Evolutionary conservation across 1,284 basidiomycete genomes (phyloP), one percentile per base, ranked within the genome.

Genomic region (Moniliophthora roreri): DNA sequence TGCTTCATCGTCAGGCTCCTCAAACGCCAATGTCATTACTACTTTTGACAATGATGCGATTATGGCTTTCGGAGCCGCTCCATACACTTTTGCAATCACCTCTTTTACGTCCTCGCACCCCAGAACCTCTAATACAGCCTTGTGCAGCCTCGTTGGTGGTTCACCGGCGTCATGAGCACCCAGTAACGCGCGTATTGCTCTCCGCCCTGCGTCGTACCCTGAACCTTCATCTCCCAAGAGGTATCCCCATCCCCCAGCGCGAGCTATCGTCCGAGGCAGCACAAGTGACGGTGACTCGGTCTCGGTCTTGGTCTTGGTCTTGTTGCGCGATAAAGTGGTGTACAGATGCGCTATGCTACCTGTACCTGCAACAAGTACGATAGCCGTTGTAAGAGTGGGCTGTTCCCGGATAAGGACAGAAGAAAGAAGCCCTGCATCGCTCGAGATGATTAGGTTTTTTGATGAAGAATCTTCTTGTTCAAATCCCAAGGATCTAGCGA

Each of bases 171-270:
- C 63, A 4, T 55, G 47, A 16, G 53, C 47, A 13, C 53, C 44
- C 11, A 65, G 41, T 15, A 56, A 51, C 15, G 50, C 50, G 23
- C 63, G 57, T 6, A 66, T 51, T 7, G 61, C 66, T 48, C 63
- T 59, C 24, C 62, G 54, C 3, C 61, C 62, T 23, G 63, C 63
- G 6, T 37, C 56, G 38, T 59, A 63, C 8, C 57, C 63, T 15
- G 61, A 63, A 10, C 62, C 63, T 57, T 63, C 63, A 38, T 66
- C 62, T 13, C 62, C 63, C n/a, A 66, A 54, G 9, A 65, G 56
- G 41, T 64, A 62, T 6, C 62, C 64, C 64, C 62, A 64, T 10
- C 64, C 60, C n/a, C 60, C 60, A 7, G 57, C 45, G 8, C 64
- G 61, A 20, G 54, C 59, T 9, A 60, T n/a, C 2, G 61, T 55